Conservation (phyloP, 2,329 filamentous ascomycete species). For the Exophiala sideris region DNA sequence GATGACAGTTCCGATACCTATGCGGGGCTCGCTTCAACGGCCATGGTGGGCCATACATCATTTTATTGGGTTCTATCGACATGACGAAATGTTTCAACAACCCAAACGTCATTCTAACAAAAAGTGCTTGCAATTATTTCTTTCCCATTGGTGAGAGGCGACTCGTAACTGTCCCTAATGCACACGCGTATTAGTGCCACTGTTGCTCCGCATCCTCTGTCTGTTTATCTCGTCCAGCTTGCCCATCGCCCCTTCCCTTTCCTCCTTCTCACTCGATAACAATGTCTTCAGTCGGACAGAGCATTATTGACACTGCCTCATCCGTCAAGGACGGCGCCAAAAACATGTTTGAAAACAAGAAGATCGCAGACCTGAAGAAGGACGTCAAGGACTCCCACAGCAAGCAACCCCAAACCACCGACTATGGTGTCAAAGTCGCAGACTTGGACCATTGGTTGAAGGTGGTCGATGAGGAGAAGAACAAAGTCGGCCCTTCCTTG, state of each 20-base stretch:
- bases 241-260: neutral
- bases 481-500: slow-evolving; percentile 63
- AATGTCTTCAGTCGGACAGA: slow-evolving; percentile 18
- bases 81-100: neutral
- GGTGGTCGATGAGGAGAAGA: slow-evolving; percentile 50
- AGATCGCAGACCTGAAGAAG: slow-evolving; percentile 51
- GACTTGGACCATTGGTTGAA: slow-evolving; percentile 77
- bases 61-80: neutral
- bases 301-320: slow-evolving; percentile 13
- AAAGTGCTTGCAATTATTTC: neutral
- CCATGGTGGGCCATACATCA: neutral
- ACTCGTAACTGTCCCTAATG: neutral
- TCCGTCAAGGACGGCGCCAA: slow-evolving; percentile 12
- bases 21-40: neutral
- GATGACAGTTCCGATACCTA: neutral
- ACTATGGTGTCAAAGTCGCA: slow-evolving; percentile 70
- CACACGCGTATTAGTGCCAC: neutral
- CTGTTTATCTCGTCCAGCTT: slow-evolving; percentile 10
- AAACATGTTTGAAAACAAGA: slow-evolving; percentile 22
- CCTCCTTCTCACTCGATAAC: slow-evolving; percentile 5
- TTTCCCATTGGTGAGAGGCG: neutral
- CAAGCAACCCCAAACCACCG: slow-evolving; percentile 65
- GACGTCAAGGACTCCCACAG: slow-evolving; percentile 52
- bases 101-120: neutral
- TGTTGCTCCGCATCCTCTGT: neutral